These are phyloP conservation scores for Sindora glabra DNA, from an alignment of 306 rosid species.

Conservation along the genomic window DNA sequence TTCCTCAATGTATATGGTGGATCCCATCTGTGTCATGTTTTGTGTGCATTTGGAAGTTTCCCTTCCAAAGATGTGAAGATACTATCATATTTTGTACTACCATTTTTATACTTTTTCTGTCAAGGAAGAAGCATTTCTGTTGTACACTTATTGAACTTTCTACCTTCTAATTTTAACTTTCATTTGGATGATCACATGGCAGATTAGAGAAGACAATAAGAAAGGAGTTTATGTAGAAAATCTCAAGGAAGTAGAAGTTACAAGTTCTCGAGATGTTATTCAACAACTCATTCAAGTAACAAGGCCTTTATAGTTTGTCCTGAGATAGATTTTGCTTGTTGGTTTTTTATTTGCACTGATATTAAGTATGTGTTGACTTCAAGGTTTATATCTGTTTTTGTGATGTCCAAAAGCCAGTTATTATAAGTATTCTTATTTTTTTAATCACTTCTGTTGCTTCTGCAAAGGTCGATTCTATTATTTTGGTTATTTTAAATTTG, in stretches of 20 bases:
- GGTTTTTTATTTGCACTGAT: not conserved
- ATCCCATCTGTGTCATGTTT: no score
- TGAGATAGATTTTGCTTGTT: not conserved
- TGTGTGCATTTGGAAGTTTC: not conserved
- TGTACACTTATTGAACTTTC: not conserved
- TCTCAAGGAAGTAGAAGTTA: constrained; percentile 81
- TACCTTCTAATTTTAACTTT: not conserved
- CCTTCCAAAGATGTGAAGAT: not conserved
- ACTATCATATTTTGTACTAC: not conserved
- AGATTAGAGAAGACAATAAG: constrained; percentile 92
- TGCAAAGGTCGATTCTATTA: no score
- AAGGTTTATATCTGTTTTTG: no score
- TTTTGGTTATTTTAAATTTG: not conserved
- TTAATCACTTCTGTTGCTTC: no score
- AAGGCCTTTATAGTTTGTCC: not conserved
- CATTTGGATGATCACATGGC: constrained; percentile 4
- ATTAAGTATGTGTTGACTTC: no score
- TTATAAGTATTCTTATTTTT: no score
- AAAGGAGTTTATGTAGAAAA: constrained; percentile 95
- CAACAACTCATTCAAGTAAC: constrained; percentile 82
- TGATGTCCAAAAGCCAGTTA: no score
- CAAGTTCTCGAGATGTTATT: constrained; percentile 88
- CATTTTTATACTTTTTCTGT: not conserved
- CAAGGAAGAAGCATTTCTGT: not conserved
- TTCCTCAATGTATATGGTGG: not conserved